These are phyloP conservation scores for Diplosphaera chodatii DNA, from an alignment of 139 green algal species.

Conservation along the genomic window DNA sequence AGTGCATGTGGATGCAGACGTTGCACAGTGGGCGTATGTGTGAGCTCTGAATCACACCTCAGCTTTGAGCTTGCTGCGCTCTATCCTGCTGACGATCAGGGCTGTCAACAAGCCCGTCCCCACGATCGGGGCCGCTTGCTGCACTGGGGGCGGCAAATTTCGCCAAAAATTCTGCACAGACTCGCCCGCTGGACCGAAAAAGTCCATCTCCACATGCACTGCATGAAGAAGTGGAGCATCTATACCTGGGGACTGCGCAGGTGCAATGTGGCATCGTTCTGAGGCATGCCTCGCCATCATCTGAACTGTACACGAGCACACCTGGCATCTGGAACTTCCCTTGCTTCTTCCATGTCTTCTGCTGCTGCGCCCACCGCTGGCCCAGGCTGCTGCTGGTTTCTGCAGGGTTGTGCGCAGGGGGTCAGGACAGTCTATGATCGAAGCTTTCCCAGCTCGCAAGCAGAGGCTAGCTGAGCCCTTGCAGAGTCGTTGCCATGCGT, in stretches of 20 bases:
- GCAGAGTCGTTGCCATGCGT: too few species aligned
- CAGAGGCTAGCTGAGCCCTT: too few species aligned
- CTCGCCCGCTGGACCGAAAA: constrained; percentile 29
- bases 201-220: constrained; percentile 38
- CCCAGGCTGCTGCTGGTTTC: not conserved
- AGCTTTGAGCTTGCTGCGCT: constrained; percentile 25
- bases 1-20: too few species aligned
- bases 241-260: too few species aligned
- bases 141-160: constrained; percentile 37
- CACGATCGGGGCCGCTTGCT: constrained; percentile 31
- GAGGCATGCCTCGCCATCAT: too few species aligned
- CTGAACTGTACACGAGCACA: too few species aligned
- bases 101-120: constrained; percentile 23
- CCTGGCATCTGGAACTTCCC: not conserved
- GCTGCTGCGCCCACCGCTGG: not conserved
- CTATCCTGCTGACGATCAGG: constrained; percentile 30
- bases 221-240: not conserved
- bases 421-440: too few species aligned
- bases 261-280: too few species aligned
- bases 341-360: not conserved
- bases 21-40: too few species aligned
- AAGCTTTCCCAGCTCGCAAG: too few species aligned
- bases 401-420: too few species aligned
- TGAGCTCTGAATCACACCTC: too few species aligned
- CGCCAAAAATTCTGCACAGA: constrained; percentile 29